A percentile compares a stretch with the other conserved stretches of the same genome.
phyloP scores from a whole-genome alignment of 2,329 filamentous ascomycete genomes.

The Coleophoma cylindrospora region DNA sequence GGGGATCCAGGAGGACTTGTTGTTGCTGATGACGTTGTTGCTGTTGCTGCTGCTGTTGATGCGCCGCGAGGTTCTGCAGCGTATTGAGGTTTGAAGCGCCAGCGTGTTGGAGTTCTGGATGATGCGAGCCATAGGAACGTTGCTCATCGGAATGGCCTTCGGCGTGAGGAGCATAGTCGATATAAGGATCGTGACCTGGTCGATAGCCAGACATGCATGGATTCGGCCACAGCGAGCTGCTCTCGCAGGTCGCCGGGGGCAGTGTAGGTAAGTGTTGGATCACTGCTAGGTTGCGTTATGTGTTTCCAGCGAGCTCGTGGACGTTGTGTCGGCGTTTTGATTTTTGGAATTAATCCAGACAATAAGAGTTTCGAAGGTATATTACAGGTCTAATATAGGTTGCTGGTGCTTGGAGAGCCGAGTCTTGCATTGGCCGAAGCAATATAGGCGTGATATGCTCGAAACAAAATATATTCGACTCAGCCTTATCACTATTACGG shows the following conservation, averaged over 20 bases:
- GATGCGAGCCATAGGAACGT: constrained; percentile 54
- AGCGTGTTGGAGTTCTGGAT: constrained; percentile 25
- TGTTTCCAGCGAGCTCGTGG: constrained; percentile 18
- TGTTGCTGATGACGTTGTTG: constrained; percentile 42
- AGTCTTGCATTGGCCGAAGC: constrained; percentile 21
- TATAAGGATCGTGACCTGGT: constrained; percentile 65
- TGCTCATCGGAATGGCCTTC: constrained; percentile 56
- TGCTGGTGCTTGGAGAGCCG: constrained; percentile 13
- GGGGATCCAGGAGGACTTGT: constrained; percentile 51
- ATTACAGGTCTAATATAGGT: constrained; percentile 24
- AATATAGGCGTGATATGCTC: constrained; percentile 11
- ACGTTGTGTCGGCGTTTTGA: constrained; percentile 21
- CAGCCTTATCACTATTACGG: constrained; percentile 19
- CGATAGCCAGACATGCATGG: constrained; percentile 61
- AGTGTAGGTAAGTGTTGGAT: constrained; percentile 33
- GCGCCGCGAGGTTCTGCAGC: constrained; percentile 31
- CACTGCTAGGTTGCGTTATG: constrained; percentile 23
- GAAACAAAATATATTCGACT: constrained; percentile 14
- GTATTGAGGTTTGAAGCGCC: constrained; percentile 23
- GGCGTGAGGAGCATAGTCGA: constrained; percentile 68
- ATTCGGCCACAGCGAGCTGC: constrained; percentile 73
- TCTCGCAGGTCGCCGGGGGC: constrained; percentile 65
- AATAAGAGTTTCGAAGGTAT: constrained; percentile 23
- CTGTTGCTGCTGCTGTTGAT: constrained; percentile 40
- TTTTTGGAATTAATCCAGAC: constrained; percentile 17